phyloP scores from a whole-genome alignment of 2,329 filamentous ascomycete genomes.

The Aureobasidium sp. region DNA sequence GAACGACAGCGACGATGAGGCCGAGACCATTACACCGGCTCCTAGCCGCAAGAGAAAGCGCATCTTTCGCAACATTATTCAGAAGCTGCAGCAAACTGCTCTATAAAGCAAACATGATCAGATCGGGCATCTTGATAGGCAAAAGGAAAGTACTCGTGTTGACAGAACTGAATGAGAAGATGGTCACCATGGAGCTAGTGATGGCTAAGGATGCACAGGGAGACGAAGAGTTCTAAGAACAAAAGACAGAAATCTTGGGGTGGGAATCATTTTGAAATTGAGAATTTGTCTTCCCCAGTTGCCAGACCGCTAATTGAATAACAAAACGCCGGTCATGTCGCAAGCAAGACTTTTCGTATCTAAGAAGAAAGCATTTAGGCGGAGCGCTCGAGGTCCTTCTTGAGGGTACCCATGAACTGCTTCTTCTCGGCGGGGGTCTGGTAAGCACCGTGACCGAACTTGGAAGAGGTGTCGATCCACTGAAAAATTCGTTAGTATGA shows the following conservation, averaged over 20 bases:
- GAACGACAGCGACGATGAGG: too few relatives aligned
- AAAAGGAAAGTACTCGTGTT: too few relatives aligned
- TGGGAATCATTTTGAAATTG: slow-evolving; percentile 15
- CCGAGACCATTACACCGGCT: too few relatives aligned
- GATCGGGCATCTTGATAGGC: too few relatives aligned
- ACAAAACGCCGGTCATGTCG: slow-evolving; percentile 10
- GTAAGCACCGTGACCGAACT: slow-evolving; percentile 99
- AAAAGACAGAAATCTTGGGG: neutral
- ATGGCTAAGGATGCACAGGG: neutral
- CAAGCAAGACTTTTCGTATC: slow-evolving; percentile 10
- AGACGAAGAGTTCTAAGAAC: neutral
- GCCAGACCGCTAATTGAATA: slow-evolving; percentile 5
- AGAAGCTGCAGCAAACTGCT: too few relatives aligned
- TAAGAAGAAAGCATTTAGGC: slow-evolving; percentile 10
- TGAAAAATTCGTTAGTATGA: neutral
- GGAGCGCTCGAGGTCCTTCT: slow-evolving; percentile 71
- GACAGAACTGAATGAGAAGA: neutral
- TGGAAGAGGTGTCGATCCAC: slow-evolving; percentile 99
- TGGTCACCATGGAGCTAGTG: neutral
- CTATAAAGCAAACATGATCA: too few relatives aligned
- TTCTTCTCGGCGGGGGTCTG: slow-evolving; percentile 98
- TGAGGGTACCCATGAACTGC: slow-evolving; percentile 95
- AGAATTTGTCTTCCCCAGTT: slow-evolving; percentile 8
- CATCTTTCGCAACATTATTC: too few relatives aligned
- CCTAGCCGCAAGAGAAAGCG: too few relatives aligned